Percentiles rank a stretch among this genome's conserved stretches.
Conservation (phyloP, 495 filamentous ascomycete genomes). For the Echria macrotheca region DNA sequence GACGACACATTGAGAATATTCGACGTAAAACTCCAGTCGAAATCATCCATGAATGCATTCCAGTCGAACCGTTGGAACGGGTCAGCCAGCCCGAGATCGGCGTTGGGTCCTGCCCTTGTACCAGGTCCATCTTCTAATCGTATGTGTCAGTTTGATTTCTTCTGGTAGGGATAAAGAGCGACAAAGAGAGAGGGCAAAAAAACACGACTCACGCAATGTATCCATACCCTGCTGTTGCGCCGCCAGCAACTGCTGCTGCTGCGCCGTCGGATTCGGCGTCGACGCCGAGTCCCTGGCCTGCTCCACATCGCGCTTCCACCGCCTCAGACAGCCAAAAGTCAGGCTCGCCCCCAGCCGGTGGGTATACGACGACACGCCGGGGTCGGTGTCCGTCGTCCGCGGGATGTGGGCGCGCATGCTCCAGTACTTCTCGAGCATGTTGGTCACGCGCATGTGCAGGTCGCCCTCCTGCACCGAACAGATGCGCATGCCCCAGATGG, state of each 20-base stretch:
- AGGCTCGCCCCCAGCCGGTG: slow-evolving; percentile 35
- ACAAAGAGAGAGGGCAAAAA: too few relatives aligned
- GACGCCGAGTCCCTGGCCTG: slow-evolving; percentile 17
- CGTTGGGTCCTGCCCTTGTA: slow-evolving; percentile 14
- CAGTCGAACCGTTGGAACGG: slow-evolving; percentile 36
- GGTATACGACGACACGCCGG: slow-evolving; percentile 24
- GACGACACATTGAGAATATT: slow-evolving; percentile 7
- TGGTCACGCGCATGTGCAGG: slow-evolving; percentile 29
- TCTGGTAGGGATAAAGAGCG: too few relatives aligned
- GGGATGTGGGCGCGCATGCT: slow-evolving; percentile 17
- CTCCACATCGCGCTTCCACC: slow-evolving; percentile 36
- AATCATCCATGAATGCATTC: slow-evolving; percentile 42
- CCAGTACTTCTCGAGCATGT: slow-evolving; percentile 35
- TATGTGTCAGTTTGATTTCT: neutral
- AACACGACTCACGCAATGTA: slow-evolving; percentile 12
- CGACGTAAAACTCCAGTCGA: slow-evolving; percentile 39
- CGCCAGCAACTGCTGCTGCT: too few relatives aligned
- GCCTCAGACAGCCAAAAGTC: slow-evolving; percentile 35
- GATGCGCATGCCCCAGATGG: slow-evolving; percentile 15
- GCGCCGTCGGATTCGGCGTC: slow-evolving; percentile 6
- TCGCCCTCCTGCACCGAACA: slow-evolving; percentile 27
- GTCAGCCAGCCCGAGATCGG: slow-evolving; percentile 24
- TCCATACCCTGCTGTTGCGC: slow-evolving; percentile 4
- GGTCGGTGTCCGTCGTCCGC: slow-evolving; percentile 7
- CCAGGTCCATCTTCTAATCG: slow-evolving; percentile 11